Conservation (phyloP, 177 flowering plant genomes). For the Telopea speciosissima region DNA sequence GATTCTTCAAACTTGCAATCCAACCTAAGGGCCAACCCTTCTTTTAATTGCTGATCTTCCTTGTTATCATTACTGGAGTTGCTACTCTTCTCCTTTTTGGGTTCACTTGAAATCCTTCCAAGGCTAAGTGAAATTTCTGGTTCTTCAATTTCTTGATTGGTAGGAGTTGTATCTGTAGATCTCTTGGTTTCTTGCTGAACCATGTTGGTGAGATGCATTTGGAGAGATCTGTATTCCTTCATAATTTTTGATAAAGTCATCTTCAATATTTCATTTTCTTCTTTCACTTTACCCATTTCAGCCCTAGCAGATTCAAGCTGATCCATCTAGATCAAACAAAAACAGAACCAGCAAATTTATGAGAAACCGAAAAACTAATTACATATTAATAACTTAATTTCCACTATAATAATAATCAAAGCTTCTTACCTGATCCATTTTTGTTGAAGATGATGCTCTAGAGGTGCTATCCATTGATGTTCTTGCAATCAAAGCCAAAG, state of each 20-base stretch:
- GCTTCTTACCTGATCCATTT: constrained; percentile 26
- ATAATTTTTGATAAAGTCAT: constrained; percentile 34
- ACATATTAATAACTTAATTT: too few species aligned
- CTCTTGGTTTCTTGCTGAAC: constrained; percentile 24
- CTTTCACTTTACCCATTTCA: constrained; percentile 52
- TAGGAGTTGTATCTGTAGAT: constrained; percentile 1
- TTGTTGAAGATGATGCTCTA: constrained; percentile 21
- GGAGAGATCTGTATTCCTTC: constrained; percentile 54
- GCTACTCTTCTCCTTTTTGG: constrained; percentile 23
- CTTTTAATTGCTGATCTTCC: constrained; percentile 16
- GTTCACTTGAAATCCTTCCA: constrained; percentile 34
- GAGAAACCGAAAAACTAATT: not conserved
- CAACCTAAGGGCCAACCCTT: constrained; percentile 39
- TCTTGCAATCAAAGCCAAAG: constrained; percentile 10
- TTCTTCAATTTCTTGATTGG: constrained; percentile 27
- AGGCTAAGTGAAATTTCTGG: constrained; percentile 51
- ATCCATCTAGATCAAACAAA: constrained; percentile 32
- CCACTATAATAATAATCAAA: too few species aligned
- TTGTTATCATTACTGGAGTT: constrained; percentile 6
- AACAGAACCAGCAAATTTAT: not conserved
- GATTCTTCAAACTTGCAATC: constrained; percentile 27
- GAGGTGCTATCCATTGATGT: constrained; percentile 18
- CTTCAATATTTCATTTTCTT: constrained; percentile 63
- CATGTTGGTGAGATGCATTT: constrained; percentile 35
- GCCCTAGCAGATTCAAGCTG: constrained; percentile 51